Percentiles rank a stretch among this genome's conserved stretches.
These are phyloP conservation scores for Pythium guiyangense DNA, from an alignment of 352 stramenopile species.

Conservation along the genomic window DNA sequence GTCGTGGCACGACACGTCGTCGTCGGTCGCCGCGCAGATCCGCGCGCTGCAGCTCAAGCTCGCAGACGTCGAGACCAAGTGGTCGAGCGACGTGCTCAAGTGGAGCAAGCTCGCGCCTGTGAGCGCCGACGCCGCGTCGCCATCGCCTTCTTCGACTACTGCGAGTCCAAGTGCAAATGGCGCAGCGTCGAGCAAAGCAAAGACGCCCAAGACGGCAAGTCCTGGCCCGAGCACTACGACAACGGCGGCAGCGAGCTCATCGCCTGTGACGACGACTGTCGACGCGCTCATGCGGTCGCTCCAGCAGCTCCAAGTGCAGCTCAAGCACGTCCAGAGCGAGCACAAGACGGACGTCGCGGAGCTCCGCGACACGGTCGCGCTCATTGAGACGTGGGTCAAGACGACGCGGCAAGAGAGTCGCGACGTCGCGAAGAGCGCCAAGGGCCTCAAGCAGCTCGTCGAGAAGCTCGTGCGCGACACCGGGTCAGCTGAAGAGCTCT, in stretches of 20 bases:
- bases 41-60: slow-evolving; percentile 27
- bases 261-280: background rate
- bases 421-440: slow-evolving; percentile 36
- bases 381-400: slow-evolving; percentile 37
- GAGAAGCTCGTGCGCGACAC: slow-evolving; percentile 77
- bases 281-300: slow-evolving; percentile 17
- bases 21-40: slow-evolving; percentile 26
- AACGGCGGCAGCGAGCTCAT: background rate
- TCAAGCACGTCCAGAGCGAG: slow-evolving; percentile 35
- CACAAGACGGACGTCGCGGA: slow-evolving; percentile 26
- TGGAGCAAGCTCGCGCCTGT: slow-evolving; percentile 20
- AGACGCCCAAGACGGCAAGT: background rate
- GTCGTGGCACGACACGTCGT: slow-evolving; percentile 41
- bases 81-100: slow-evolving; percentile 20
- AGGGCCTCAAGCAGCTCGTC: slow-evolving; percentile 66
- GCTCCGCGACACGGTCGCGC: slow-evolving; percentile 33
- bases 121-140: background rate
- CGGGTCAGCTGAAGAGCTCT: slow-evolving; percentile 54
- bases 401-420: slow-evolving; percentile 38
- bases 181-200: slow-evolving; percentile 5
- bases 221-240: background rate
- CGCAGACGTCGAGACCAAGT: slow-evolving; percentile 23
- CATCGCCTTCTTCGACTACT: background rate
- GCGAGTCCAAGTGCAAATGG: slow-evolving; percentile 7
- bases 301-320: slow-evolving; percentile 29